These are phyloP conservation scores for Simplicillium aogashimaense DNA, from an alignment of 2,329 filamentous ascomycete species.

Conservation along the genomic window DNA sequence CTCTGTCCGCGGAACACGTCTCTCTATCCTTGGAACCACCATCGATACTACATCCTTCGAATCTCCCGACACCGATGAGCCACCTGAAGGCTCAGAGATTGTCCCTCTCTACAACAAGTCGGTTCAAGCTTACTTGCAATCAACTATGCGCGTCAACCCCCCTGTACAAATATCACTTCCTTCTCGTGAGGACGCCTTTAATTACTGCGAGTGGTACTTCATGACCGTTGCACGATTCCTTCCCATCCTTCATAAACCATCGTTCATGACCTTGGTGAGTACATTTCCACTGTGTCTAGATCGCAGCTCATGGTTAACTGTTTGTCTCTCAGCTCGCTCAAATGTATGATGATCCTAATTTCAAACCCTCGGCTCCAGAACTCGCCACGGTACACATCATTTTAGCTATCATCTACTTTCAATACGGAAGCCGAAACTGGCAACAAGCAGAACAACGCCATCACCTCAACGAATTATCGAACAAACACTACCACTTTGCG, in stretches of 20 bases:
- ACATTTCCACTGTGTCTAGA: neutral
- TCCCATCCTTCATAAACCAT: slow-evolving; percentile 68
- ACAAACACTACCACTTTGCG: slow-evolving; percentile 70
- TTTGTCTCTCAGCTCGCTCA: slow-evolving; percentile 37
- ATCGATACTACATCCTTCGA: slow-evolving; percentile 70
- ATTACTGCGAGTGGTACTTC: slow-evolving; percentile 68
- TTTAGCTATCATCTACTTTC: slow-evolving; percentile 67
- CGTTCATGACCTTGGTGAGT: slow-evolving; percentile 58
- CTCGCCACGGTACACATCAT: slow-evolving; percentile 68
- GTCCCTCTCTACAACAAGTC: slow-evolving; percentile 59
- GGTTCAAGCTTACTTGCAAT: slow-evolving; percentile 58
- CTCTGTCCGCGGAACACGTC: slow-evolving; percentile 63
- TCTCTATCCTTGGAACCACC: slow-evolving; percentile 71
- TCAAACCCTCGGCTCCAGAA: slow-evolving; percentile 53
- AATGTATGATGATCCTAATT: slow-evolving; percentile 61
- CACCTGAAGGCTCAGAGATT: slow-evolving; percentile 22
- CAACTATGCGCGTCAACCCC: slow-evolving; percentile 51
- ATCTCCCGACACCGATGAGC: slow-evolving; percentile 55
- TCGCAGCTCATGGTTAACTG: neutral
- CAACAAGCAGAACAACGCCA: slow-evolving; percentile 42
- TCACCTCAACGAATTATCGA: slow-evolving; percentile 53
- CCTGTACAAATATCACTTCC: slow-evolving; percentile 51
- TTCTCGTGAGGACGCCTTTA: slow-evolving; percentile 51
- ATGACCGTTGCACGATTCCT: slow-evolving; percentile 60
- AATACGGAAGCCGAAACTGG: slow-evolving; percentile 62